Evolutionary conservation across 805 yeast genomes (phyloP).

Genomic region (Lipomyces sp.): DNA sequence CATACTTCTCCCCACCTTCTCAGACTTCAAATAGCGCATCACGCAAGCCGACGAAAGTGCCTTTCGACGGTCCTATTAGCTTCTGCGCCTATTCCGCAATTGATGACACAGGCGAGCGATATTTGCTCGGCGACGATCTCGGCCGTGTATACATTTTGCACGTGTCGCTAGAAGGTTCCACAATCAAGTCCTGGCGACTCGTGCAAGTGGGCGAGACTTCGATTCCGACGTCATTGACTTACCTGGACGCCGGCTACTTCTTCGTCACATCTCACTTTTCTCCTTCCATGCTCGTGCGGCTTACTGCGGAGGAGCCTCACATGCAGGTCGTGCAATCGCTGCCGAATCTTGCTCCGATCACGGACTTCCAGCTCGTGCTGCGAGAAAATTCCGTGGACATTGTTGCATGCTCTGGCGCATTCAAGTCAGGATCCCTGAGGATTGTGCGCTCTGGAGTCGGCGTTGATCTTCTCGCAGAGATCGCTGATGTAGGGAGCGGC

Average conservation of each 20-base stretch:
- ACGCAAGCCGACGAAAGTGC: slow-evolving; percentile 10
- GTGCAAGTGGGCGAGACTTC: slow-evolving; percentile 16
- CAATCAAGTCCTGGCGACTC: not conserved
- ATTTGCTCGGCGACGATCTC: slow-evolving; percentile 26
- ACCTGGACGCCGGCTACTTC: slow-evolving; percentile 24
- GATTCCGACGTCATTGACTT: slow-evolving; percentile 27
- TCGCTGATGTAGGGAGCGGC: slow-evolving; percentile 7
- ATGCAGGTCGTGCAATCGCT: slow-evolving; percentile 19
- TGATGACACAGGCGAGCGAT: slow-evolving; percentile 23
- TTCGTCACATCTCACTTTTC: slow-evolving; percentile 31
- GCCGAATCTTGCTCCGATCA: slow-evolving; percentile 29
- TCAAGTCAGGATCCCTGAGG: slow-evolving; percentile 27
- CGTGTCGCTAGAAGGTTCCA: not conserved
- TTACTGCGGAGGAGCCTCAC: slow-evolving; percentile 19
- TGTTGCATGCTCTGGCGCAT: slow-evolving; percentile 30
- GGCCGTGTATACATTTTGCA: slow-evolving; percentile 24
- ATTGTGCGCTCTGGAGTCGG: slow-evolving; percentile 27
- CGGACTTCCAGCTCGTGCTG: slow-evolving; percentile 24
- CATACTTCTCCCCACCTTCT: slow-evolving; percentile 8
- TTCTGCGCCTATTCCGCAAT: slow-evolving; percentile 26
- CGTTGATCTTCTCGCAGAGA: slow-evolving; percentile 18
- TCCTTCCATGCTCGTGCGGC: slow-evolving; percentile 23
- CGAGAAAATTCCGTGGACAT: slow-evolving; percentile 20
- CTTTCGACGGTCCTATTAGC: slow-evolving; percentile 21
- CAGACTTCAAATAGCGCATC: not conserved